Evolutionary conservation across 164 flowering plant genomes (phyloP).

Genomic region (Aristolochia californica): DNA sequence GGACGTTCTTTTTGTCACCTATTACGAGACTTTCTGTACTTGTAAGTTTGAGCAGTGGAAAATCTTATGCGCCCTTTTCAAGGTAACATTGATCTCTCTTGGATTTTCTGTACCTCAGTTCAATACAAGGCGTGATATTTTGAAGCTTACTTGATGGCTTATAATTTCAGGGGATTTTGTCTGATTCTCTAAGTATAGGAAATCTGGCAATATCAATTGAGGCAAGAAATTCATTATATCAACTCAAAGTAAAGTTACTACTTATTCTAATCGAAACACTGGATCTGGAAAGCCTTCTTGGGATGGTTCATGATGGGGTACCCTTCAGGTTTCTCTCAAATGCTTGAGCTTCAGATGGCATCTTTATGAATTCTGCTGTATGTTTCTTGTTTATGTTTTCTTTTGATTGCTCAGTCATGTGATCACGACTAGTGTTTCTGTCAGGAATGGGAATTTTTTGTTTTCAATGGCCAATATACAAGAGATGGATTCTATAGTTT

Average conservation of each 20-base stretch:
- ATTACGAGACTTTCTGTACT: conserved; percentile 66
- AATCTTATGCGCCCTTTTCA: conserved; percentile 52
- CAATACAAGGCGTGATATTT: background rate
- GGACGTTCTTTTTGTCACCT: conserved; percentile 79
- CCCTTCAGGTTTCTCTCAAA: conserved; percentile 54
- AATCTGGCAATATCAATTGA: conserved; percentile 60
- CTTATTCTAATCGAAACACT: conserved; percentile 78
- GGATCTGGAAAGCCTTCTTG: conserved; percentile 74
- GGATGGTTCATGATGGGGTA: conserved; percentile 71
- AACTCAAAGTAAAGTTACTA: conserved; percentile 68
- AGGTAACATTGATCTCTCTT: conserved; percentile 33
- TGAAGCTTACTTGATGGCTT: background rate
- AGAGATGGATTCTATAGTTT: conserved; percentile 70
- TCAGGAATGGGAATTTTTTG: conserved; percentile 46
- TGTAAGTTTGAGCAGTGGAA: conserved; percentile 71
- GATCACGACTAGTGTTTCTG: conserved; percentile 4
- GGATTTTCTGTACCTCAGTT: background rate
- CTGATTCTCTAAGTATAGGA: conserved; percentile 48
- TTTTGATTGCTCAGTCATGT: background rate
- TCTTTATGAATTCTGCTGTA: background rate
- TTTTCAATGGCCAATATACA: conserved; percentile 56
- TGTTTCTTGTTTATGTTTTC: background rate
- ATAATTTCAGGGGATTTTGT: conserved; percentile 46
- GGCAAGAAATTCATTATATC: conserved; percentile 41
- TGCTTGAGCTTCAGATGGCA: background rate